Conservation (phyloP, 2,329 filamentous ascomycete genomes). For the Elsinoe necatrix region DNA sequence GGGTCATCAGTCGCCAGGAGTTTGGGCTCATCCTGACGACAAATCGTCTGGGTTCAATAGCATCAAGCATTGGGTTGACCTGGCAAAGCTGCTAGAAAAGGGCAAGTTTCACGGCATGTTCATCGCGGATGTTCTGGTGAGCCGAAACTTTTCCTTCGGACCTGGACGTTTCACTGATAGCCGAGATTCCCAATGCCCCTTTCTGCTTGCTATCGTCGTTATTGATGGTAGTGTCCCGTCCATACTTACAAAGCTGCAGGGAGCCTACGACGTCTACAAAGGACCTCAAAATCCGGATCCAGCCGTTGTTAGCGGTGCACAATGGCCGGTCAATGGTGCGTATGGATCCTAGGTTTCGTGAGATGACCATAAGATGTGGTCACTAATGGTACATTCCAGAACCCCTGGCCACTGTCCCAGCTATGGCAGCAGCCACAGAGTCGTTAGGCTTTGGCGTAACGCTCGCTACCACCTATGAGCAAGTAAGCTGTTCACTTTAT, state of each 20-base stretch:
- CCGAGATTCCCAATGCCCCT: no score
- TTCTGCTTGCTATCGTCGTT: no score
- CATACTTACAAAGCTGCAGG: constrained; percentile 23
- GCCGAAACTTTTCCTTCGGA: background rate
- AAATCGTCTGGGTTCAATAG: constrained; percentile 54
- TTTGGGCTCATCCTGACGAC: constrained; percentile 59
- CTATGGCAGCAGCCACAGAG: constrained; percentile 60
- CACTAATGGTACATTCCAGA: constrained; percentile 31
- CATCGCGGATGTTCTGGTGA: constrained; percentile 57
- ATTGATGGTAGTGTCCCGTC: background rate
- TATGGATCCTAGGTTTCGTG: background rate
- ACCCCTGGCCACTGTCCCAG: constrained; percentile 53
- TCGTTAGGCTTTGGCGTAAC: constrained; percentile 63
- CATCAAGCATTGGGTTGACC: constrained; percentile 51
- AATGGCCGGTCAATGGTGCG: constrained; percentile 55
- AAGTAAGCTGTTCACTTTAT: background rate
- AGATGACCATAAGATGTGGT: background rate
- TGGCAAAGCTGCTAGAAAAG: constrained; percentile 52
- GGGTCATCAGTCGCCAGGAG: constrained; percentile 47
- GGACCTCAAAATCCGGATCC: constrained; percentile 52
- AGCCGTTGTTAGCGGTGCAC: constrained; percentile 53
- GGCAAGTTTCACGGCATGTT: constrained; percentile 60
- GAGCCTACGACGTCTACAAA: constrained; percentile 59
- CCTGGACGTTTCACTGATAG: no score
- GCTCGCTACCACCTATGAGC: constrained; percentile 58